A percentile compares a stretch with the other conserved stretches of the same genome.
Conservation (phyloP, 116 monocot species). For the Phalaenopsis hybrid region DNA sequence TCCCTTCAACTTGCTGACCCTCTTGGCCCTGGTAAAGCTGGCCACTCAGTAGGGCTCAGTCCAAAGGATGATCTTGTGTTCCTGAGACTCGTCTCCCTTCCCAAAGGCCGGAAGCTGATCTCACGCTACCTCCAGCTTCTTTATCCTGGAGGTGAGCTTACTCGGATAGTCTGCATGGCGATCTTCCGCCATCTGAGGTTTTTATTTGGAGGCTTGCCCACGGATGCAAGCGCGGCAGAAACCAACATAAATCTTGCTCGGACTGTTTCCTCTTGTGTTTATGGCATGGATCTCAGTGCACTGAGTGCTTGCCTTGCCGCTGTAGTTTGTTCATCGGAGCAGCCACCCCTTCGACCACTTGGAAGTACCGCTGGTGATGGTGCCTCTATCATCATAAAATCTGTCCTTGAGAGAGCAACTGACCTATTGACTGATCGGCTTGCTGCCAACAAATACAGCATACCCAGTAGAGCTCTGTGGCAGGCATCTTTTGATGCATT, state of each 20-base stretch:
- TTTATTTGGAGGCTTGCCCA: conserved; percentile 58
- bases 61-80: conserved; percentile 87
- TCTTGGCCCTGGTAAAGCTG: conserved; percentile 45
- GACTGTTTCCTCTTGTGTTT: conserved; percentile 42
- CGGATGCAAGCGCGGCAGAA: conserved; percentile 41
- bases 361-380: conserved; percentile 79
- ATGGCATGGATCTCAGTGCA: conserved; percentile 47
- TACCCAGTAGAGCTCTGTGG: conserved; percentile 61
- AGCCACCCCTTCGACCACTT: conserved; percentile 79
- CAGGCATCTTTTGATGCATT: conserved; percentile 88
- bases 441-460: conserved; percentile 35
- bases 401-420: conserved; percentile 66
- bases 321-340: conserved; percentile 77
- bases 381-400: conserved; percentile 57
- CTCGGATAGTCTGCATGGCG: conserved; percentile 79
- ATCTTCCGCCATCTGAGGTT: conserved; percentile 75
- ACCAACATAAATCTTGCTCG: conserved; percentile 48
- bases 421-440: conserved; percentile 38
- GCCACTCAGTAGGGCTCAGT: conserved; percentile 34
- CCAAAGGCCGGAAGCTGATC: conserved; percentile 83
- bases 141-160: conserved; percentile 58
- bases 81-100: conserved; percentile 67
- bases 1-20: conserved; percentile 89
- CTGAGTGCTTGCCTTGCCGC: conserved; percentile 87
- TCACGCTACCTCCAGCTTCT: conserved; percentile 60